Evolutionary conservation across 345 rosid genomes (phyloP).

Genomic region (Angophora floribunda): DNA sequence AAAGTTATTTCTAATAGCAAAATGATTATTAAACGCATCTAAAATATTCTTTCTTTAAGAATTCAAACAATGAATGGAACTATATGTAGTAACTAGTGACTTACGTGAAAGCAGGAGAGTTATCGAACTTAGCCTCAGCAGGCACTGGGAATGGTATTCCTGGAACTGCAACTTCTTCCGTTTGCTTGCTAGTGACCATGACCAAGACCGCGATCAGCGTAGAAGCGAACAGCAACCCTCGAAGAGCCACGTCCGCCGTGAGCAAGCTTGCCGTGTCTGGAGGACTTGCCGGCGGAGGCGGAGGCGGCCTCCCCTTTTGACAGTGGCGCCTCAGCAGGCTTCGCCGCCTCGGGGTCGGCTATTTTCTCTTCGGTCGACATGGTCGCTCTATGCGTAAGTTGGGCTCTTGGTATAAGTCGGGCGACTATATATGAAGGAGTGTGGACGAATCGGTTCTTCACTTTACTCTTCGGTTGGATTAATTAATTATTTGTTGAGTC

Average conservation of each 20-base stretch:
- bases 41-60: too few relatives aligned
- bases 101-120: constrained; percentile 34
- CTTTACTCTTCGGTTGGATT: too few relatives aligned
- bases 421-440: background rate
- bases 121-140: constrained; percentile 18
- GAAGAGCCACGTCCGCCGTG: constrained; percentile 8
- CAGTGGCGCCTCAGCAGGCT: background rate
- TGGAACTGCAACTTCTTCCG: background rate
- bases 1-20: too few relatives aligned
- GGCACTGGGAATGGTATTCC: background rate
- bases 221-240: constrained; percentile 20
- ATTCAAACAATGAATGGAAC: background rate
- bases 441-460: background rate
- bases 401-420: background rate
- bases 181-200: constrained; percentile 24
- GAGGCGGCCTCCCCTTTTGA: background rate
- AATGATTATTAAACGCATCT: too few relatives aligned
- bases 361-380: background rate
- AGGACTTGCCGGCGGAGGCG: background rate
- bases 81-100: background rate
- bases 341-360: background rate
- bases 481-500: background rate
- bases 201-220: constrained; percentile 9
- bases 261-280: background rate
- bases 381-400: background rate